Percentiles rank a stretch among this genome's conserved stretches.
Conservation (phyloP, 2,329 filamentous ascomycete species). For the Mycocentrospora acerina region DNA sequence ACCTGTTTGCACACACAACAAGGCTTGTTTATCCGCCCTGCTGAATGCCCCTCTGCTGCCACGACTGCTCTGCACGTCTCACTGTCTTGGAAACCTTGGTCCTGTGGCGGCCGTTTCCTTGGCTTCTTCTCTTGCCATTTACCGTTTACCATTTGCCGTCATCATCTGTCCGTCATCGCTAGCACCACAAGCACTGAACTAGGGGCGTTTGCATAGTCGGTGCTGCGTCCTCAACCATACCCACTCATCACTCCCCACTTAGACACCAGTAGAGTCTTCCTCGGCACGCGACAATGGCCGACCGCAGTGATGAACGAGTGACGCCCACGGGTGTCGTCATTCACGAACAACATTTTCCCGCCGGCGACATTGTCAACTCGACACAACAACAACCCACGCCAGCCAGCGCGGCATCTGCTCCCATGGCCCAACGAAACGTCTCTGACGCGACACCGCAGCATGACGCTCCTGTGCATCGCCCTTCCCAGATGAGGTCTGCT, state of each 20-base stretch:
- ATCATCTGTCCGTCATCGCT: neutral
- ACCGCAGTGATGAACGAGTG: neutral
- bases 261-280: too few species aligned
- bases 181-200: too few species aligned
- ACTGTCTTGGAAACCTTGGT: too few species aligned
- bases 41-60: too few species aligned
- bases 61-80: too few species aligned
- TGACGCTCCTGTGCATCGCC: conserved; percentile 14
- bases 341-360: conserved; percentile 2
- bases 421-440: conserved; percentile 5
- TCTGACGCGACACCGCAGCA: conserved; percentile 2
- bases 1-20: too few species aligned
- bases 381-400: conserved; percentile 5
- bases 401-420: conserved; percentile 2
- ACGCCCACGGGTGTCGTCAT: conserved; percentile 11
- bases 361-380: conserved; percentile 3
- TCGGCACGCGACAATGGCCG: conserved; percentile 1
- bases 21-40: too few species aligned
- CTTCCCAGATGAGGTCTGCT: conserved; percentile 26
- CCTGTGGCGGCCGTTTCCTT: too few species aligned
- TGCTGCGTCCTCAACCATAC: neutral
- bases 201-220: conserved; percentile 1
- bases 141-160: neutral
- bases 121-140: too few species aligned
- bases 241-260: too few species aligned